Base-by-base conservation (phyloP, 176 grass and related monocot species). In the Oryza punctata region DNA sequence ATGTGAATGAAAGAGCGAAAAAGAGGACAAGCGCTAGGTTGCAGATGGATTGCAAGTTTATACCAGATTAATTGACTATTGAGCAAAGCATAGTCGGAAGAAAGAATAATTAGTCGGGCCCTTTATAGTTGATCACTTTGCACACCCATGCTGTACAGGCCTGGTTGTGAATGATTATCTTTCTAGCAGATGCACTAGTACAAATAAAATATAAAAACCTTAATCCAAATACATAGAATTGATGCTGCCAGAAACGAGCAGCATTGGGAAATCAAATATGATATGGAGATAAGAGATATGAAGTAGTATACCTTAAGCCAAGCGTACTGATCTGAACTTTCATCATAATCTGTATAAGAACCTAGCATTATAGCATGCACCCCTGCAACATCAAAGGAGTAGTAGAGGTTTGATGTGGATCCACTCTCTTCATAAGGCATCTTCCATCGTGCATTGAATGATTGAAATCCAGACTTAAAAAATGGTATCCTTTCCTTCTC, bases 311-410 rank as follows among this genome's bases (percentile, higher is more conserved):
- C 96, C 96, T 95, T 98, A 12, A 98, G 89, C 96, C 96, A 98
- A 86, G 85, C 78, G 87, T 98, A 98, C 70, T 98, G 96, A 82
- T 93, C 93, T 44, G 96, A 98, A 41, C 70, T 71, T 44, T 98
- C 89, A 65, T 95, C 93, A 89, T 91, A 98, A 85, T 98, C 96
- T 45, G 93, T 98, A 83, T 98, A 98, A 27, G 96, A 98, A 82
- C 96, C 96, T 73, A 98, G 83, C 96, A 98, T 94, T 47, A 98
- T 84, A 80, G 82, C 80, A 89, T 98, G 96, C 54, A 81, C 87
- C n/a, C 93, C 85, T 23, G 87, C 73, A 66, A 85, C 85, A 26
- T 98, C 87, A 75, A 98, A 98, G 13, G 96, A 98, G 61, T 98
- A 98, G 72, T 95, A 95, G 82, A 98, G 44, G 80, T 98, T 95